A percentile compares a stretch with the other conserved stretches of the same genome.
Conservation (phyloP, 768 basidiomycete genomes). For the Suillus discolor region DNA sequence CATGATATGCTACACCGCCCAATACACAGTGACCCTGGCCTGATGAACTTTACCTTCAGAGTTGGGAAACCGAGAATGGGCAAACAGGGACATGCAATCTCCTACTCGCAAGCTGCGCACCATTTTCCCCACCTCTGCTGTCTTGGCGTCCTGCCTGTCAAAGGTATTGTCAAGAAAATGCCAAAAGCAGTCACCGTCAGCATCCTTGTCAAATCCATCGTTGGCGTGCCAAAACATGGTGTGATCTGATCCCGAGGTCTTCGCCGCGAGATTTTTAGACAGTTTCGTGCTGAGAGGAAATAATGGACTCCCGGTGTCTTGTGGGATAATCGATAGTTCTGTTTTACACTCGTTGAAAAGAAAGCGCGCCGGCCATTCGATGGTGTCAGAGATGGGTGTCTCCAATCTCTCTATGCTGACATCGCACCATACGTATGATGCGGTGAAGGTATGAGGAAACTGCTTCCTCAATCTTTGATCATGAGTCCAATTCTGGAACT, state of each 20-base stretch:
- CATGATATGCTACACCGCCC: conserved; percentile 10
- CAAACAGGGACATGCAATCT: conserved; percentile 4
- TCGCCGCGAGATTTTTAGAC: not conserved
- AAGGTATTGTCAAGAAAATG: not conserved
- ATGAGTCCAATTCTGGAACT: conserved; percentile 12
- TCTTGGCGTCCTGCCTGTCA: not conserved
- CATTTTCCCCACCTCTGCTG: not conserved
- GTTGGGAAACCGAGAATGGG: not conserved
- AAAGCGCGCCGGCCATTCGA: conserved; percentile 1
- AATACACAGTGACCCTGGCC: conserved; percentile 12
- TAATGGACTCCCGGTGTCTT: not conserved
- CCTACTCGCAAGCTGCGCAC: conserved; percentile 4
- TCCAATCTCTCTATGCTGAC: conserved; percentile 1
- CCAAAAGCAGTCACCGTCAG: not conserved
- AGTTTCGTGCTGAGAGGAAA: not conserved
- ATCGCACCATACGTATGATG: not conserved
- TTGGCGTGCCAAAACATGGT: not conserved
- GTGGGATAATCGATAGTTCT: not conserved
- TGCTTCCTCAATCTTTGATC: not conserved
- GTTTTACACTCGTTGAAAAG: not conserved
- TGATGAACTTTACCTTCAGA: not conserved
- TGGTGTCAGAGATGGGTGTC: not conserved
- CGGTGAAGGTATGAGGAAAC: not conserved
- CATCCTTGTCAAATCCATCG: not conserved
- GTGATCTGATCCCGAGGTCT: not conserved